These are phyloP conservation scores for Begonia peltatifolia DNA, from an alignment of 306 rosid genomes.

Conservation along the genomic window DNA sequence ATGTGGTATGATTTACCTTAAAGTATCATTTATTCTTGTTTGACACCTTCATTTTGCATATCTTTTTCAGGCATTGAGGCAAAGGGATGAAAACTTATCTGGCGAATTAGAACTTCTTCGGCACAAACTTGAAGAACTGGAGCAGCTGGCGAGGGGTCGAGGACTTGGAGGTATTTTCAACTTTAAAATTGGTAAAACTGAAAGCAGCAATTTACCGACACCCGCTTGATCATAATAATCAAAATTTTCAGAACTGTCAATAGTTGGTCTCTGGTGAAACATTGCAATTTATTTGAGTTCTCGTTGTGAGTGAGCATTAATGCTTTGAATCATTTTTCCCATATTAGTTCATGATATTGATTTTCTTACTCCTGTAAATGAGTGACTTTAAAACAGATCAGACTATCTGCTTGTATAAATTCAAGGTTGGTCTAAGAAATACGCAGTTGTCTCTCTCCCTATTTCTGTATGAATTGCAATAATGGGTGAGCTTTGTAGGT, in stretches of 20 bases:
- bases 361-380: too few relatives aligned
- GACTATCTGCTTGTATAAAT: too few relatives aligned
- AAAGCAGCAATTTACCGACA: slow-evolving; percentile 31
- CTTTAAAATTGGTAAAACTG: slow-evolving; percentile 23
- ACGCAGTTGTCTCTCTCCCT: too few relatives aligned
- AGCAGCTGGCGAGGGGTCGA: slow-evolving; percentile 48
- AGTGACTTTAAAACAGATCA: too few relatives aligned
- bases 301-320: too few relatives aligned
- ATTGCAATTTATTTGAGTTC: not conserved
- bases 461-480: too few relatives aligned
- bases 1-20: too few relatives aligned
- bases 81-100: slow-evolving; percentile 40
- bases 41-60: not conserved
- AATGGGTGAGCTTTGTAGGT: not conserved
- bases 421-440: too few relatives aligned
- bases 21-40: not conserved
- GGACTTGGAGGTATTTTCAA: slow-evolving; percentile 63
- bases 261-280: not conserved
- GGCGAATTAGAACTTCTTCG: slow-evolving; percentile 46
- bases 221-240: slow-evolving; percentile 38
- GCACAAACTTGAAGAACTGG: slow-evolving; percentile 57
- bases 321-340: too few relatives aligned
- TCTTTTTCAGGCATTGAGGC: slow-evolving; percentile 46
- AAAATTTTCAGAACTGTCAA: slow-evolving; percentile 6
- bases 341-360: too few relatives aligned